Percentiles rank a stretch among this genome's conserved stretches.
Evolutionary conservation across 1,284 basidiomycete genomes (phyloP).

Genomic region (Omphalotus olearius): DNA sequence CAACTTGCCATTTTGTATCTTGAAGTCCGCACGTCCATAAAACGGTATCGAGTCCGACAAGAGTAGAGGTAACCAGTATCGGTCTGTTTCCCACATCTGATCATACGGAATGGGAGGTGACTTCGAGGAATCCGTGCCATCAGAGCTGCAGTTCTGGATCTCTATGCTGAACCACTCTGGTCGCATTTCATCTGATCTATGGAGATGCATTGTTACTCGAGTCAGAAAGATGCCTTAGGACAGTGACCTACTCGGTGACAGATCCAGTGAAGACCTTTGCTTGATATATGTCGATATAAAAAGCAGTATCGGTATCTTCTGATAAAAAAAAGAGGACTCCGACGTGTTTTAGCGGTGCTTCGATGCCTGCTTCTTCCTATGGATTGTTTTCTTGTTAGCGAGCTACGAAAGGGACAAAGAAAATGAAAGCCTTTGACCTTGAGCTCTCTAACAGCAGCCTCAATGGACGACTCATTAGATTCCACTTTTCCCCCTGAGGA

Average conservation of each 20-base stretch:
- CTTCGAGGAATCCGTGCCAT: slow-evolving; percentile 9
- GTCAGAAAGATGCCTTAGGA: neutral
- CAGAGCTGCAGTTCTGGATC: neutral
- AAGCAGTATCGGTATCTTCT: slow-evolving; percentile 48
- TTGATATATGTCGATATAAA: slow-evolving; percentile 64
- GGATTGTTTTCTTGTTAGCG: neutral
- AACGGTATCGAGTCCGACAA: slow-evolving; percentile 40
- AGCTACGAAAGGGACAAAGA: too few species aligned
- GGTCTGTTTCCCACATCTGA: slow-evolving; percentile 63
- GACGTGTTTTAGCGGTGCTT: slow-evolving; percentile 49
- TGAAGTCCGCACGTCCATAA: slow-evolving; percentile 55
- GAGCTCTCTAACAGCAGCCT: slow-evolving; percentile 65
- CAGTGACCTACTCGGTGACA: slow-evolving; percentile 51
- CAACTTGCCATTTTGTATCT: slow-evolving; percentile 28
- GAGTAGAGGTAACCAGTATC: slow-evolving; percentile 57
- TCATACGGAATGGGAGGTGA: slow-evolving; percentile 44
- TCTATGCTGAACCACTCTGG: slow-evolving; percentile 56
- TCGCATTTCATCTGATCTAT: slow-evolving; percentile 66
- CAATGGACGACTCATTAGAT: slow-evolving; percentile 48
- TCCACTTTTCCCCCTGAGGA: slow-evolving; percentile 62
- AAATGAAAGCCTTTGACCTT: slow-evolving; percentile 30
- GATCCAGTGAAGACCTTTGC: slow-evolving; percentile 50
- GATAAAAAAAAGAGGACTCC: slow-evolving; percentile 61
- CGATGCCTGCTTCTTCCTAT: slow-evolving; percentile 78
- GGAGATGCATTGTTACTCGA: neutral